phyloP scores from a whole-genome alignment of 2,329 filamentous ascomycete species.

The Chrysoporthe austroafricana region DNA sequence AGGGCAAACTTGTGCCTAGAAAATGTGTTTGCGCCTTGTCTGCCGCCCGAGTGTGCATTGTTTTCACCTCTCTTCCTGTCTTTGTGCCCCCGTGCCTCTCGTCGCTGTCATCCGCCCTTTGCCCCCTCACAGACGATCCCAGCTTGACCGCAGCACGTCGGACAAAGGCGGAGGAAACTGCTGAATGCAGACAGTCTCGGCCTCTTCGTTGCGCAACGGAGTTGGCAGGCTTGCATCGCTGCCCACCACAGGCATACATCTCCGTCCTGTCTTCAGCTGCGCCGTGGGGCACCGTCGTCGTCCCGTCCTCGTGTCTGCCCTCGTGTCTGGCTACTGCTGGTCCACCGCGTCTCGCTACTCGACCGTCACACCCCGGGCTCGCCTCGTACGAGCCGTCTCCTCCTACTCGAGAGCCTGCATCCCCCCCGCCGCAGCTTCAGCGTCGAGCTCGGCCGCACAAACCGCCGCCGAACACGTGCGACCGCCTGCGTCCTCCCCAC shows the following conservation, averaged over 20 bases:
- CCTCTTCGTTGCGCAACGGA: conserved; percentile 28
- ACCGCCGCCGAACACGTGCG: background rate
- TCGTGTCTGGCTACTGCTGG: background rate
- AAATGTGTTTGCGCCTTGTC: conserved; percentile 10
- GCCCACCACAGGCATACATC: conserved; percentile 3
- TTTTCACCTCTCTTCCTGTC: background rate
- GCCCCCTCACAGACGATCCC: background rate
- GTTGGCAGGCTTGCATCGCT: conserved; percentile 16
- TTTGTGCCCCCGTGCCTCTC: background rate
- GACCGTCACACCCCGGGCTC: conserved; percentile 6
- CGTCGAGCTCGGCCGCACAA: conserved; percentile 13
- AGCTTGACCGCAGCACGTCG: conserved; percentile 14
- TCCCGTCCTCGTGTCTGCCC: background rate
- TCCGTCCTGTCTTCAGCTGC: background rate
- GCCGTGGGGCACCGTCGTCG: conserved; percentile 12
- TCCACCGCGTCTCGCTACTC: conserved; percentile 8
- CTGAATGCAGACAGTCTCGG: conserved; percentile 28
- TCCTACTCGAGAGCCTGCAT: conserved; percentile 6
- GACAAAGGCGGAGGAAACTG: conserved; percentile 19
- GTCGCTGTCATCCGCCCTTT: background rate
- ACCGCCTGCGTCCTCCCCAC: background rate
- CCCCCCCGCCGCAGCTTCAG: background rate
- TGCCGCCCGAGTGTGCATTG: background rate
- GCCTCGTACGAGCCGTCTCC: conserved; percentile 18
- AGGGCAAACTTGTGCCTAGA: conserved; percentile 2